phyloP scores from a whole-genome alignment of 306 rosid species.

The Glycyrrhiza uralensis region DNA sequence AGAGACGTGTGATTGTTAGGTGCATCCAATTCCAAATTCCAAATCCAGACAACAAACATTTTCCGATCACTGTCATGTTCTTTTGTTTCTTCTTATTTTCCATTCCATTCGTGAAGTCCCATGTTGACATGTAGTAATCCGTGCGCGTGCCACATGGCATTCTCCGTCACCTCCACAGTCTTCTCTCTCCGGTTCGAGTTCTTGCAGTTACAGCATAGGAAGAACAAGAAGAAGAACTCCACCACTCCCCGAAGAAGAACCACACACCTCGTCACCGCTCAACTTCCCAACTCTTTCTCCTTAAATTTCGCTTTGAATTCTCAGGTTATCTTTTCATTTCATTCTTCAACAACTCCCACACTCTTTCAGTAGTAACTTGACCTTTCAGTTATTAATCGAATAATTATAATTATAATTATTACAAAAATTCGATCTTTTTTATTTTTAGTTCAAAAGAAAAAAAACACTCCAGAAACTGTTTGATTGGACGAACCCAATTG shows the following conservation, averaged over 20 bases:
- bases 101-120: background rate
- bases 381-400: background rate
- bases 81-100: too few relatives aligned
- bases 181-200: slow-evolving; percentile 38
- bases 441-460: background rate
- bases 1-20: background rate
- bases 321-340: slow-evolving; percentile 48
- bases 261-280: slow-evolving; percentile 49
- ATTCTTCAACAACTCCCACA: background rate
- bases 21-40: slow-evolving; percentile 19
- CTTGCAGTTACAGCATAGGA: slow-evolving; percentile 30
- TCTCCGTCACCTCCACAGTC: slow-evolving; percentile 38
- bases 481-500: background rate
- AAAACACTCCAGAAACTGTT: too few relatives aligned
- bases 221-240: too few relatives aligned
- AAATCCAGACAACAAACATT: too few relatives aligned
- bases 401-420: too few relatives aligned
- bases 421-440: background rate
- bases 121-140: slow-evolving; percentile 54
- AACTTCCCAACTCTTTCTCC: slow-evolving; percentile 54
- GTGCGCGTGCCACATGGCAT: slow-evolving; percentile 56
- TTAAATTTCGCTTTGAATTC: slow-evolving; percentile 54
- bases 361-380: background rate
- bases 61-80: background rate
- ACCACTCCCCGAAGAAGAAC: background rate